Evolutionary conservation across 2,329 filamentous ascomycete species (phyloP).

Genomic region (Trichophyton benhamiae): DNA sequence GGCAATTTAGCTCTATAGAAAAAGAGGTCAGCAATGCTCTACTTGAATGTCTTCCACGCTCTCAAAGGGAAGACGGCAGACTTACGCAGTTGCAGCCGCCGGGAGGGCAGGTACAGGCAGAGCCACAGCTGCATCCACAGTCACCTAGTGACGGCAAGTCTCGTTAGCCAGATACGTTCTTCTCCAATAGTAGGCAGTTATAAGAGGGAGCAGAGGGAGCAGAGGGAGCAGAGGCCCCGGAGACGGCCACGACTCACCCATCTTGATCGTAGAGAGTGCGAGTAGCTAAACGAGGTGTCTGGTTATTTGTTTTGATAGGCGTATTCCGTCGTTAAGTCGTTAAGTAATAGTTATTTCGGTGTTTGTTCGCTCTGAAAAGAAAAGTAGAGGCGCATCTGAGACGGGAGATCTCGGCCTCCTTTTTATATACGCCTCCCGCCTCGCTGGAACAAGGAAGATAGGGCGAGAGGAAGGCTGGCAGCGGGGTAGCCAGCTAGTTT

Average conservation of each 20-base stretch:
- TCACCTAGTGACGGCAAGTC: slow-evolving; percentile 13
- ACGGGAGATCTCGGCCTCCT: not conserved
- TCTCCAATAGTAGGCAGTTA: not conserved
- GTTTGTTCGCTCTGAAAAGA: not conserved
- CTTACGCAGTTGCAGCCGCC: slow-evolving; percentile 31
- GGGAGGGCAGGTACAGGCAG: slow-evolving; percentile 31
- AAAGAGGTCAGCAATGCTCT: no score
- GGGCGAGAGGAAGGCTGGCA: no score
- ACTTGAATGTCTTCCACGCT: no score
- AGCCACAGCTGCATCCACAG: slow-evolving; percentile 31
- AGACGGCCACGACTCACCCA: not conserved
- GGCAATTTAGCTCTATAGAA: not conserved
- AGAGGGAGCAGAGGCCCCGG: no score
- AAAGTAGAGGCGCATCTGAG: not conserved
- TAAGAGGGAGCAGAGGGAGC: no score
- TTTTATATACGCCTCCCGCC: not conserved
- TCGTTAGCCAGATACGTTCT: not conserved
- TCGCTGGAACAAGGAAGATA: no score
- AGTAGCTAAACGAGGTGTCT: not conserved
- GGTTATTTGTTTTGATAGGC: not conserved
- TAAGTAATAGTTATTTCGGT: not conserved
- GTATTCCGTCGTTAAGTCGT: not conserved
- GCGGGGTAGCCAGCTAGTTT: no score
- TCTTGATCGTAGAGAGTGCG: not conserved
- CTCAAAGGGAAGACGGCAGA: slow-evolving; percentile 7